Evolutionary conservation across 306 rosid genomes (phyloP).

Genomic region (Trichosanthes cucumerina): DNA sequence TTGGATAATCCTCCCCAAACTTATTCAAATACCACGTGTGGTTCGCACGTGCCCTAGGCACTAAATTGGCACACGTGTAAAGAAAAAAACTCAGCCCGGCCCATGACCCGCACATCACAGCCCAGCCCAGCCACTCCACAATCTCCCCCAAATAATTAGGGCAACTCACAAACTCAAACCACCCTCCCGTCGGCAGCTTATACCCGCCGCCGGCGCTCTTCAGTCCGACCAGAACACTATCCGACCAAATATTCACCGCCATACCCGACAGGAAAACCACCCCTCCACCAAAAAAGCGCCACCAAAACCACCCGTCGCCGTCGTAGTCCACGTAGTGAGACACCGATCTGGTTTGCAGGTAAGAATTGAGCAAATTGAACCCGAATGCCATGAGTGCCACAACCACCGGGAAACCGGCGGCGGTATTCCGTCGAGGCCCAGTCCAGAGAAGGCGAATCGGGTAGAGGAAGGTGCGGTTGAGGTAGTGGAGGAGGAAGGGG

Average conservation of each 20-base stretch:
- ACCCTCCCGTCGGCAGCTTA: constrained; percentile 54
- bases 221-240: constrained; percentile 43
- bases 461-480: constrained; percentile 57
- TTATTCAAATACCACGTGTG: constrained; percentile 69
- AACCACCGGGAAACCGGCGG: constrained; percentile 35
- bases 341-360: constrained; percentile 53
- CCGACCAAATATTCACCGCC: constrained; percentile 55
- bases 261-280: constrained; percentile 41
- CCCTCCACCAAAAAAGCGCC: constrained; percentile 24
- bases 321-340: constrained; percentile 42
- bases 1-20: constrained; percentile 77
- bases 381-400: constrained; percentile 42
- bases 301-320: constrained; percentile 38
- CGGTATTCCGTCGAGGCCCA: not conserved
- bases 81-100: constrained; percentile 51
- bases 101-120: constrained; percentile 68
- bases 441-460: constrained; percentile 38
- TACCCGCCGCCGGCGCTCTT: constrained; percentile 59
- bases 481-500: constrained; percentile 53
- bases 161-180: constrained; percentile 61
- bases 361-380: constrained; percentile 50
- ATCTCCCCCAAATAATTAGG: constrained; percentile 78
- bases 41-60: constrained; percentile 65
- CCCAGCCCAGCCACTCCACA: constrained; percentile 84
- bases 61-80: constrained; percentile 68